These are phyloP conservation scores for Lignosus rhinocerotis DNA, from an alignment of 1,284 basidiomycete genomes.

Conservation along the genomic window DNA sequence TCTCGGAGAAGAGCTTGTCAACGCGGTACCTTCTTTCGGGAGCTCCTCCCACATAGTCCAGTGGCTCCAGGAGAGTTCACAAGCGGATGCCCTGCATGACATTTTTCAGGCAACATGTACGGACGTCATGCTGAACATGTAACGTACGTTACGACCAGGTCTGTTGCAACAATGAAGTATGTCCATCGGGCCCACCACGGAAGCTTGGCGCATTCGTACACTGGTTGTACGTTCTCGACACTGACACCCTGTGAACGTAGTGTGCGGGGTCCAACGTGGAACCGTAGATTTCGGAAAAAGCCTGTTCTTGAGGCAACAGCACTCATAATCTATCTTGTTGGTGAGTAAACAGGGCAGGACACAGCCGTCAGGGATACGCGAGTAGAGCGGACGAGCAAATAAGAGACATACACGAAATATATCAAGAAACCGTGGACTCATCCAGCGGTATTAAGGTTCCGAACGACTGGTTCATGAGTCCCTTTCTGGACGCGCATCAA, in stretches of 20 bases:
- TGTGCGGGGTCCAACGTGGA: slow-evolving; percentile 14
- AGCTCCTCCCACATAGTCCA: slow-evolving; percentile 37
- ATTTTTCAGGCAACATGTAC: not conserved
- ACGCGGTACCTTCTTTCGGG: slow-evolving; percentile 16
- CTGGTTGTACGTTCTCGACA: slow-evolving; percentile 21
- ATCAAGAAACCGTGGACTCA: too few species aligned
- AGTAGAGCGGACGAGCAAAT: too few species aligned
- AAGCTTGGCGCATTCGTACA: slow-evolving; percentile 33
- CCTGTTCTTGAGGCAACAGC: not conserved
- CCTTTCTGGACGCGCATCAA: too few species aligned
- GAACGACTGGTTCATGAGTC: too few species aligned
- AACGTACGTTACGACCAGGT: slow-evolving; percentile 39
- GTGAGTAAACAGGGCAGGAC: not conserved
- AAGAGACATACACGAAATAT: too few species aligned
- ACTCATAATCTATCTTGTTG: not conserved
- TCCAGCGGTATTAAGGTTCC: too few species aligned
- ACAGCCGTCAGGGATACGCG: not conserved
- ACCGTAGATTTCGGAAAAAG: slow-evolving; percentile 1
- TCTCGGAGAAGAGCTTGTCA: slow-evolving; percentile 6
- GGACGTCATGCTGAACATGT: not conserved
- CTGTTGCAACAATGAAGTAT: slow-evolving; percentile 35
- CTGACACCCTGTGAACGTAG: slow-evolving; percentile 17
- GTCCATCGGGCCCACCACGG: slow-evolving; percentile 40
- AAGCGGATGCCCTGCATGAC: slow-evolving; percentile 30
- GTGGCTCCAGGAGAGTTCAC: slow-evolving; percentile 40